These are phyloP conservation scores for Blastocrithidia nonstop DNA, from an alignment of 208 protist genomes.

Conservation along the genomic window DNA sequence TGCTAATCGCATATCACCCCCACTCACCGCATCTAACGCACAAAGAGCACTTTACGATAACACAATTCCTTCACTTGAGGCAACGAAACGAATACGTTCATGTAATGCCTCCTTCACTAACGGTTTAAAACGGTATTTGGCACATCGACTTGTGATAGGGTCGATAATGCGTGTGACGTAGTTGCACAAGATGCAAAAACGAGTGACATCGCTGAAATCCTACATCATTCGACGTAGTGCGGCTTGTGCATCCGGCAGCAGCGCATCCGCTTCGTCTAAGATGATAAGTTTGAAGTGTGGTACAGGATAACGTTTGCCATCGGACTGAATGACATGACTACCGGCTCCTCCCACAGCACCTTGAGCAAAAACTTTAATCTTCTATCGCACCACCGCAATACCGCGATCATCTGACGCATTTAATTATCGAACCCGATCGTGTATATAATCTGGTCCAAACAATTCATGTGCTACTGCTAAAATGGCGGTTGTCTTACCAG, in stretches of 20 bases:
- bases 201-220: conserved; percentile 93
- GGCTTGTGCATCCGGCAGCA: conserved; percentile 96
- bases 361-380: conserved; percentile 97
- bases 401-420: conserved; percentile 99
- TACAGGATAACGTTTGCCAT: conserved; percentile 77
- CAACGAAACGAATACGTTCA: conserved; percentile 81
- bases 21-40: conserved; percentile 71
- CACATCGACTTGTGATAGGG: conserved; percentile 97
- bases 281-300: conserved; percentile 99
- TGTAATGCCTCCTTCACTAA: conserved; percentile 74
- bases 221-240: conserved; percentile 98
- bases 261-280: conserved; percentile 98
- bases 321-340: conserved; percentile 41
- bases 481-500: conserved; percentile 98
- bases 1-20: conserved; percentile 94
- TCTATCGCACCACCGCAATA: conserved; percentile 97
- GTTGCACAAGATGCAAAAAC: conserved; percentile 99
- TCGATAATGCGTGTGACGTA: conserved; percentile 98
- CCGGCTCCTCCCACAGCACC: conserved; percentile 49
- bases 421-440: conserved; percentile 95
- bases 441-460: conserved; percentile 89
- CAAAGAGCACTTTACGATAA: conserved; percentile 43
- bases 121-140: conserved; percentile 98
- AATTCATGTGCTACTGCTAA: conserved; percentile 94
- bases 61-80: conserved; percentile 68